Conservation (phyloP, 169 alveolate species). For the Plasmodium vivax region DNA sequence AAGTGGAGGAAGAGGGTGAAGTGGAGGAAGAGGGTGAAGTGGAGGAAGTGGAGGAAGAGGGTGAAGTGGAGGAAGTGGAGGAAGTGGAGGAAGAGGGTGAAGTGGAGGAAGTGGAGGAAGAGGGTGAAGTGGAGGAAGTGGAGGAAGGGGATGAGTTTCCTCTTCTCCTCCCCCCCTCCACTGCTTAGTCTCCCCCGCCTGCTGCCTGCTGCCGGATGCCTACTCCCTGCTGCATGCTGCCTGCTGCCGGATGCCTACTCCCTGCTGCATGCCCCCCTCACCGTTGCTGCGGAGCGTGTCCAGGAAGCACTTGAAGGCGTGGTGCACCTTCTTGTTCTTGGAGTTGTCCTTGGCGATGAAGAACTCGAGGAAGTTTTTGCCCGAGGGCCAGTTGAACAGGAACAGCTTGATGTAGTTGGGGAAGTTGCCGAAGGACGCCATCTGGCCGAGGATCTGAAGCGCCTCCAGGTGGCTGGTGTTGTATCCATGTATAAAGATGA, state of each 20-base stretch:
- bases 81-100: neutral
- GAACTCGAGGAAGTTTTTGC: constrained; percentile 75
- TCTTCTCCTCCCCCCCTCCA: neutral
- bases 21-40: too few species aligned
- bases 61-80: too few species aligned
- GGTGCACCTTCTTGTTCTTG: constrained; percentile 57
- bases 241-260: too few species aligned
- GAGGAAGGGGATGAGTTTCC: neutral
- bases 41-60: too few species aligned
- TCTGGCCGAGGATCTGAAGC: constrained; percentile 83
- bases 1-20: too few species aligned
- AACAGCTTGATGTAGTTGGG: constrained; percentile 88
- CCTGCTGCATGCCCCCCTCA: neutral
- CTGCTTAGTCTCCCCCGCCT: too few species aligned
- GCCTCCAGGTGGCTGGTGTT: constrained; percentile 78
- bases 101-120: neutral
- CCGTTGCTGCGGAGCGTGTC: constrained; percentile 71
- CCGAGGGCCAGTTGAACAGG: constrained; percentile 89
- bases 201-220: too few species aligned
- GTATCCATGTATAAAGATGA: constrained; percentile 87
- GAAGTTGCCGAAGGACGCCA: constrained; percentile 86
- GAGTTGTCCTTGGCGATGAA: constrained; percentile 78
- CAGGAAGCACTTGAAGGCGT: constrained; percentile 77
- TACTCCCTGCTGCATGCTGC: too few species aligned
- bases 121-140: neutral